Evolutionary conservation across 2,329 filamentous ascomycete genomes (phyloP).

Genomic region (Fusarium sp.): DNA sequence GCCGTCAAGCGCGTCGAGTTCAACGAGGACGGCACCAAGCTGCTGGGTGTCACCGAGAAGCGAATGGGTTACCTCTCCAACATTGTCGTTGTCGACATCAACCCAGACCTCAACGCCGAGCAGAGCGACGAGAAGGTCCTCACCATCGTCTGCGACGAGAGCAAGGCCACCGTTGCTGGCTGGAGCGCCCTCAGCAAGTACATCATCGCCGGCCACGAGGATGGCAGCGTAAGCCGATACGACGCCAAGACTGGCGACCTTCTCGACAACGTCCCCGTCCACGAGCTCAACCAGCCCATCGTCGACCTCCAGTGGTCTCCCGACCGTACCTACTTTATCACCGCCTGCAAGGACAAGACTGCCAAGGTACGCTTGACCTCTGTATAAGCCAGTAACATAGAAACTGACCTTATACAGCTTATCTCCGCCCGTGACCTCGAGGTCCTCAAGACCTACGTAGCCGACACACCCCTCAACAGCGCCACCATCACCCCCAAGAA

Average conservation of each 20-base stretch:
- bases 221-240: constrained; percentile 90
- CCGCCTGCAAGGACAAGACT: constrained; percentile 96
- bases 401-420: constrained; percentile 62
- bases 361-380: constrained; percentile 73
- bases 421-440: constrained; percentile 86
- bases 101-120: constrained; percentile 81
- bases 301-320: constrained; percentile 95
- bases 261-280: constrained; percentile 81
- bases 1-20: constrained; percentile 99
- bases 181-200: constrained; percentile 96
- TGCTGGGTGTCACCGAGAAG: constrained; percentile 97
- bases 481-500: constrained; percentile 94
- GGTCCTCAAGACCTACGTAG: constrained; percentile 89
- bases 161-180: constrained; percentile 96
- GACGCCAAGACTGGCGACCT: constrained; percentile 92
- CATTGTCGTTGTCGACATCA: constrained; percentile 92
- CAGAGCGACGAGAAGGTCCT: constrained; percentile 86
- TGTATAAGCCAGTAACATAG: not conserved
- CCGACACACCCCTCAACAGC: constrained; percentile 97
- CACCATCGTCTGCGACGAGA: constrained; percentile 92
- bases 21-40: constrained; percentile 88
- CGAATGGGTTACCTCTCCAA: constrained; percentile 96
- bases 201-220: constrained; percentile 97
- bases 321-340: constrained; percentile 98
- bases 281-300: constrained; percentile 85